Base-by-base conservation (phyloP, 352 stramenopile species). In the Blastocystis hominis region DNA sequence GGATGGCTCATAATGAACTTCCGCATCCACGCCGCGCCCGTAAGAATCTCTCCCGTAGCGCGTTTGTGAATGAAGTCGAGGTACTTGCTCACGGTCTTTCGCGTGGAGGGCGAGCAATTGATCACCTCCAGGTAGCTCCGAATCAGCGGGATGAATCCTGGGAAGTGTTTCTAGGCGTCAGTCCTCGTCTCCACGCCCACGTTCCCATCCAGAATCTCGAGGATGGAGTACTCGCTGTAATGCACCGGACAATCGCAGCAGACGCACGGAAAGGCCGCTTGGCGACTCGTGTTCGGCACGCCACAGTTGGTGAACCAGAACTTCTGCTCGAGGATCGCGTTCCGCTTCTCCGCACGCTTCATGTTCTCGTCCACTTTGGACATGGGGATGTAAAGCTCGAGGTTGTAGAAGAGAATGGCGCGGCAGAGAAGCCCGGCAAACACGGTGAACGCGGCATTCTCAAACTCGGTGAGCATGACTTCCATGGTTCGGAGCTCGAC, bases 381-480 rank as follows among this genome's bases (percentile, higher is more conserved):
- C 36, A 99, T 91, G 55, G 97, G 97, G 77, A 98, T 97, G 91
- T 99, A 99, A 24, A 99, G 89, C 89, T 98, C 98, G 42, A 99
- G 89, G 90, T 99, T 96, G 89, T 98, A 99, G 50, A 96, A 97
- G 53, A 99, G 93, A 84, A 99, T 98, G 30, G 98, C 95, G 40
- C 97, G 92, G 50, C 96, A 98, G 15, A 98, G 89, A 42, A 99
- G 91, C 40, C 97, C 96, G 79, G 97, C 97, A 89, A 99, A 98
- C 9, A 98, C 96, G 10, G 96, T 97, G 89, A 98, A 99, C 9
- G 97, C 97, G 1, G 97, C 96, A 91, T 99, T 99, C 89, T 99
- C 97, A 91, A 98, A 99, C 90, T 99, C 97, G 24, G 97, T 99
- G 13, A 98, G 92, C 91, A 99, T 96, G 86, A 98, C 97, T 91